A percentile compares a stretch with the other conserved stretches of the same genome.
phyloP scores from a whole-genome alignment of 257 asterid genomes.

The Solanum dulcamara region DNA sequence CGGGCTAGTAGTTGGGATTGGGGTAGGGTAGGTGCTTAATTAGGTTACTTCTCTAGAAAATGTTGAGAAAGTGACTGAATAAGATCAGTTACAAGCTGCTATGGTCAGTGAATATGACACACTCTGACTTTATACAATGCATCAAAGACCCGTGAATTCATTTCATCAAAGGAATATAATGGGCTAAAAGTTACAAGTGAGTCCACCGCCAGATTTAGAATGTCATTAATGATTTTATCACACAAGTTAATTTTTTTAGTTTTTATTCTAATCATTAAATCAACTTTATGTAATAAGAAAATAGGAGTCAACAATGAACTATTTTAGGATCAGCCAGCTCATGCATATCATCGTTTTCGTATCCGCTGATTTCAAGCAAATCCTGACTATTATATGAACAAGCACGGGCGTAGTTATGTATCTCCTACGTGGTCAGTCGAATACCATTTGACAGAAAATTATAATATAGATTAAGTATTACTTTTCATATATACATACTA shows the following conservation, averaged over 20 bases:
- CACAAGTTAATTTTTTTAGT: too few relatives aligned
- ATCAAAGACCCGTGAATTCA: neutral
- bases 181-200: neutral
- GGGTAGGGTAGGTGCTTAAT: neutral
- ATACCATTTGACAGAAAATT: neutral
- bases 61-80: neutral
- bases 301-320: neutral
- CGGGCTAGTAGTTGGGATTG: too few relatives aligned
- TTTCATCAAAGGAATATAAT: neutral
- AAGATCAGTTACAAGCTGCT: neutral
- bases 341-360: neutral
- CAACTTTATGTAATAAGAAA: neutral
- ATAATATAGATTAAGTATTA: too few relatives aligned
- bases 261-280: too few relatives aligned
- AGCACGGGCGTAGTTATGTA: neutral
- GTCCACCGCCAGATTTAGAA: neutral
- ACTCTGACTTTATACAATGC: neutral
- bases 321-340: neutral
- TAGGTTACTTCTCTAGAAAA: conserved; percentile 8
- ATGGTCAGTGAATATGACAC: neutral
- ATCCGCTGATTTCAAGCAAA: neutral
- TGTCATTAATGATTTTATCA: neutral
- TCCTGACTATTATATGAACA: neutral
- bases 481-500: too few relatives aligned
- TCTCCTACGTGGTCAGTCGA: neutral